Percentiles rank a stretch among this genome's conserved stretches.
These are phyloP conservation scores for Moesziomyces antarcticus DNA, from an alignment of 1,284 basidiomycete species.

Conservation along the genomic window DNA sequence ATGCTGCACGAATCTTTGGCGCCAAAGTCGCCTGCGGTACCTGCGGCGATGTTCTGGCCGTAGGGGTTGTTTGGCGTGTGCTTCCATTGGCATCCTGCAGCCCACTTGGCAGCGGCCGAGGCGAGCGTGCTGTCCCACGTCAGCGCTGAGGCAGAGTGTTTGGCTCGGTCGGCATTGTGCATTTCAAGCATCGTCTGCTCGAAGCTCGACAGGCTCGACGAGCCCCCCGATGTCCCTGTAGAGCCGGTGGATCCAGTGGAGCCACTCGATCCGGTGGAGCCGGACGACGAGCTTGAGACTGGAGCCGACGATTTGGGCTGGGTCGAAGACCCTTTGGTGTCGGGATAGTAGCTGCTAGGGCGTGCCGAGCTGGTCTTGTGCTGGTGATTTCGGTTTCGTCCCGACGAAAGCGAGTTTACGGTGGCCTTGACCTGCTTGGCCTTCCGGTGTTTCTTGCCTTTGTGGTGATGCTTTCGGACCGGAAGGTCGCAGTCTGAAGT, in stretches of 20 bases:
- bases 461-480: slow-evolving; percentile 22
- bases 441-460: slow-evolving; percentile 12
- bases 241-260: neutral
- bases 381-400: slow-evolving; percentile 2
- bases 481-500: neutral
- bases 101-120: slow-evolving; percentile 25
- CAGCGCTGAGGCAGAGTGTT: slow-evolving; percentile 27
- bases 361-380: slow-evolving; percentile 9
- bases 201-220: slow-evolving; percentile 10
- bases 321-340: neutral
- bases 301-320: neutral
- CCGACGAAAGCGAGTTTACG: neutral
- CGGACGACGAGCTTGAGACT: neutral
- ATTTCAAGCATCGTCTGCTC: slow-evolving; percentile 13
- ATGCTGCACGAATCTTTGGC: slow-evolving; percentile 19
- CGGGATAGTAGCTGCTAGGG: neutral
- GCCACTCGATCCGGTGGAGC: neutral
- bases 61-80: slow-evolving; percentile 51
- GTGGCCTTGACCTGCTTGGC: slow-evolving; percentile 8
- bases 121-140: slow-evolving; percentile 39
- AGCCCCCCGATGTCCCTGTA: neutral
- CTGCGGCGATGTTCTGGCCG: slow-evolving; percentile 50
- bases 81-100: slow-evolving; percentile 28
- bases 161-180: slow-evolving; percentile 39
- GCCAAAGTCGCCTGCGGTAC: slow-evolving; percentile 20